These are phyloP conservation scores for Venturia oleaginea DNA, from an alignment of 2,329 filamentous ascomycete genomes.

Conservation along the genomic window DNA sequence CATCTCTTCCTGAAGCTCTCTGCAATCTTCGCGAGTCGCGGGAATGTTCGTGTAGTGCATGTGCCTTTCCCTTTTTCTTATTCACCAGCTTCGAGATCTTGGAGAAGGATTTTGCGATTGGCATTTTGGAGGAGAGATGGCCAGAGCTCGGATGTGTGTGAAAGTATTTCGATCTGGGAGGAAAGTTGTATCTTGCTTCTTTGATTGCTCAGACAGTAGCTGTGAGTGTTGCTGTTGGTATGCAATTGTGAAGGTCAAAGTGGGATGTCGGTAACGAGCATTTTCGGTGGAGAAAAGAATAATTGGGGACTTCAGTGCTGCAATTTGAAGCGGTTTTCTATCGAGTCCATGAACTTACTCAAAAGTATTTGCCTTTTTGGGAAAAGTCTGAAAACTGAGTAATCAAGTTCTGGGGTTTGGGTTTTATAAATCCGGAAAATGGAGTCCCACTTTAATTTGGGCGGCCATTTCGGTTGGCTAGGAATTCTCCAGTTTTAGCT, in stretches of 20 bases:
- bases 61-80: conserved; percentile 73
- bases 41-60: conserved; percentile 77
- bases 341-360: no score
- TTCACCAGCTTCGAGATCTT: conserved; percentile 85
- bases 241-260: neutral
- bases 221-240: neutral
- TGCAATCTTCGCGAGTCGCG: conserved; percentile 76
- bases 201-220: neutral
- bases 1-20: conserved; percentile 69
- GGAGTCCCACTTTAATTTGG: no score
- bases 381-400: no score
- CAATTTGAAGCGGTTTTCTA: no score
- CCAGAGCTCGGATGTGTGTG: neutral
- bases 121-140: conserved; percentile 47
- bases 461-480: no score
- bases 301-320: neutral
- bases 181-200: neutral
- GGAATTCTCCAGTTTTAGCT: no score
- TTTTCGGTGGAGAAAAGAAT: neutral
- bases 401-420: no score
- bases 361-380: no score
- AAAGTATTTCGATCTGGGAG: neutral
- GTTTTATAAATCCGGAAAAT: no score
- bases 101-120: conserved; percentile 53
- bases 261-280: neutral